Percentiles rank a stretch among this genome's conserved stretches.
phyloP scores from a whole-genome alignment of 139 green algal species.

The Gonium pectorale region DNA sequence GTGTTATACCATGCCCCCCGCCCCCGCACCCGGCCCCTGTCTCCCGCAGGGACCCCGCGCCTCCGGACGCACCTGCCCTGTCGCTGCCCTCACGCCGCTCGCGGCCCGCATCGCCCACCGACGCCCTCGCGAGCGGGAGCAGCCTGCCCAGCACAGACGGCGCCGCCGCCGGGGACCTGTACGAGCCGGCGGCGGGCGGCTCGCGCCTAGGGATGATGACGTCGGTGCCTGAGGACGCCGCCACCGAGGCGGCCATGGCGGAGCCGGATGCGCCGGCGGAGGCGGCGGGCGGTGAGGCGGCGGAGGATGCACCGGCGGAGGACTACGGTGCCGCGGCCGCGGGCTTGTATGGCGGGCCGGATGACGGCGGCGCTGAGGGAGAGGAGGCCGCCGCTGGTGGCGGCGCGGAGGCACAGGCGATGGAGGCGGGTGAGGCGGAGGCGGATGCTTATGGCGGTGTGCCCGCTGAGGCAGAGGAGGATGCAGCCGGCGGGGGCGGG shows the following conservation, averaged over 20 bases:
- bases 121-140: background rate
- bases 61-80: background rate
- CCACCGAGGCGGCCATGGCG: background rate
- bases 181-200: background rate
- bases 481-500: background rate
- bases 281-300: background rate
- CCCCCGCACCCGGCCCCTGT: background rate
- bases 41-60: no score
- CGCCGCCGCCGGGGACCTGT: background rate
- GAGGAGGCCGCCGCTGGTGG: background rate
- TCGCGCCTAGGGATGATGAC: background rate
- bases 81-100: background rate
- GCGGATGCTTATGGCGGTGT: background rate
- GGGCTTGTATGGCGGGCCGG: background rate
- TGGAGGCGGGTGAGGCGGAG: background rate
- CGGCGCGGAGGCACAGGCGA: background rate
- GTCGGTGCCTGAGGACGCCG: background rate
- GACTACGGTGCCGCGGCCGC: background rate
- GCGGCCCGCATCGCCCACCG: background rate
- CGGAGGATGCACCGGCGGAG: background rate
- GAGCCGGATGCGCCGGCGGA: no score
- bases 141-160: background rate
- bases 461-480: background rate
- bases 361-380: background rate
- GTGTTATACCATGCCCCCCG: background rate